phyloP scores from a whole-genome alignment of 805 yeast species.

The Starmerella scarabaei region DNA sequence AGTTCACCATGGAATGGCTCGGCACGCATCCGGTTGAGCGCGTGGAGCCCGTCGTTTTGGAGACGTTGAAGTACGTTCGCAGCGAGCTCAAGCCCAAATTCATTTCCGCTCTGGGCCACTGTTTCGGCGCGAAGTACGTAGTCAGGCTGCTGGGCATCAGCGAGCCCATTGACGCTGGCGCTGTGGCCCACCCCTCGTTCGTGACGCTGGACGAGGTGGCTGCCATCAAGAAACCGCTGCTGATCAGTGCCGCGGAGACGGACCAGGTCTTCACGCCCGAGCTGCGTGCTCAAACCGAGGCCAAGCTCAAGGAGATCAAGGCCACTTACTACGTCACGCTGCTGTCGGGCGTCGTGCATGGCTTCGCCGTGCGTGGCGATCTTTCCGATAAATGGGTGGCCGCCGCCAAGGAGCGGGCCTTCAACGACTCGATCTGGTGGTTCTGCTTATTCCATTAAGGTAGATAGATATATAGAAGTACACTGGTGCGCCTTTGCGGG shows the following conservation, averaged over 20 bases:
- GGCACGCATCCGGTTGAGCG: constrained; percentile 38
- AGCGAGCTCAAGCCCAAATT: constrained; percentile 35
- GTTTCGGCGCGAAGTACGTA: constrained; percentile 70
- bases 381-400: constrained; percentile 35
- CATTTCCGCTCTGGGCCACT: constrained; percentile 49
- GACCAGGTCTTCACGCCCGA: constrained; percentile 55
- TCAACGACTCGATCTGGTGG: constrained; percentile 31
- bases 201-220: constrained; percentile 52
- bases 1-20: constrained; percentile 34
- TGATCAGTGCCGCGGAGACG: constrained; percentile 61
- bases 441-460: constrained; percentile 11
- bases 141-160: constrained; percentile 36
- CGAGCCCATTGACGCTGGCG: constrained; percentile 40
- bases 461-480: not conserved
- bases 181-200: constrained; percentile 75
- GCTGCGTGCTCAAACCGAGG: constrained; percentile 49
- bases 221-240: constrained; percentile 46
- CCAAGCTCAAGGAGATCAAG: constrained; percentile 39
- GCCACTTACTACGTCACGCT: constrained; percentile 49
- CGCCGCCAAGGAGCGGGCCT: constrained; percentile 57
- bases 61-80: constrained; percentile 36
- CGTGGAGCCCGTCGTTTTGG: constrained; percentile 37
- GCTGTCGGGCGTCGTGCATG: constrained; percentile 57
- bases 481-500: too few relatives aligned
- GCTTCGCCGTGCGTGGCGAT: constrained; percentile 74